phyloP scores from a whole-genome alignment of 805 yeast genomes.

The Scheffersomyces lignosus region DNA sequence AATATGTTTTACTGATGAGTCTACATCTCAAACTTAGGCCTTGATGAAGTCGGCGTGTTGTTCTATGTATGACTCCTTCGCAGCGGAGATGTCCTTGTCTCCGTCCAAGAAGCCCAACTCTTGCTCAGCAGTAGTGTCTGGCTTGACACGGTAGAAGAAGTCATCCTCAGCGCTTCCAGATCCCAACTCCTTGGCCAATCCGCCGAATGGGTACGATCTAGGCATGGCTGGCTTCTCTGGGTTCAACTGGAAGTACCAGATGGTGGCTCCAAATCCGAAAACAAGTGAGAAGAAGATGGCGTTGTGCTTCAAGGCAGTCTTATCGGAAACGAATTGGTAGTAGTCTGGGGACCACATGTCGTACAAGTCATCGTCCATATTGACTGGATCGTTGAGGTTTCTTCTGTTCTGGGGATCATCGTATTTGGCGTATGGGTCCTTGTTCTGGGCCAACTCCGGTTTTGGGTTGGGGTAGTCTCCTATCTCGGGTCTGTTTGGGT shows the following conservation, averaged over 20 bases:
- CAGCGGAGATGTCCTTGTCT: slow-evolving; percentile 27
- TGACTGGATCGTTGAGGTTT: slow-evolving; percentile 71
- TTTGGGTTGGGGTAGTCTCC: slow-evolving; percentile 67
- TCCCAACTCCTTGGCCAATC: slow-evolving; percentile 74
- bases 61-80: slow-evolving; percentile 30
- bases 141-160: slow-evolving; percentile 40
- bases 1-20: too few relatives aligned
- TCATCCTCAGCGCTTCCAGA: slow-evolving; percentile 44
- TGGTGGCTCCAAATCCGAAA: slow-evolving; percentile 44
- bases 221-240: slow-evolving; percentile 74
- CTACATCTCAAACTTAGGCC: slow-evolving; percentile 18
- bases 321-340: slow-evolving; percentile 58
- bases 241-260: slow-evolving; percentile 49
- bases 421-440: slow-evolving; percentile 70
- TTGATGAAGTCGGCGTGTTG: slow-evolving; percentile 40
- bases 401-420: slow-evolving; percentile 83
- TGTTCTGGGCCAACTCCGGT: slow-evolving; percentile 58
- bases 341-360: slow-evolving; percentile 89
- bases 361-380: slow-evolving; percentile 68
- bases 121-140: slow-evolving; percentile 38
- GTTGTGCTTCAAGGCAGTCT: slow-evolving; percentile 60
- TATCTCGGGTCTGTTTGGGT: slow-evolving; percentile 42
- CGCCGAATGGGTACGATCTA: slow-evolving; percentile 72
- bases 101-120: slow-evolving; percentile 37
- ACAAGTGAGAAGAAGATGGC: slow-evolving; percentile 45